A percentile compares a stretch with the other conserved stretches of the same genome.
Evolutionary conservation across 2,329 filamentous ascomycete species (phyloP).

Genomic region (Amylocarpus encephaloides): DNA sequence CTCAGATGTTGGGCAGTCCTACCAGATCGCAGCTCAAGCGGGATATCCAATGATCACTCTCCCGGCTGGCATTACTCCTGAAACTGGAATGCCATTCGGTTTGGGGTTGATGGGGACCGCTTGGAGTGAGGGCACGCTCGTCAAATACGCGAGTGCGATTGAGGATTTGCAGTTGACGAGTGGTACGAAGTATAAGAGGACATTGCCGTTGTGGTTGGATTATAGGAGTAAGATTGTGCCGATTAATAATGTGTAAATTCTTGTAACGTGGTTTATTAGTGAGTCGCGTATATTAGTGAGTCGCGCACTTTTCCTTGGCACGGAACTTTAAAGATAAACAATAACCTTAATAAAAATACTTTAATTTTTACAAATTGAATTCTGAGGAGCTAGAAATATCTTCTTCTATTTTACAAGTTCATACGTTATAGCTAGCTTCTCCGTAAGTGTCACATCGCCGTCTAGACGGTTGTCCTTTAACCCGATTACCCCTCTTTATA

Average conservation of each 20-base stretch:
- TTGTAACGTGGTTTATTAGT: no score
- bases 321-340: no score
- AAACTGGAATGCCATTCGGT: slow-evolving; percentile 55
- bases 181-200: slow-evolving; percentile 41
- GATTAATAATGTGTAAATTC: slow-evolving; percentile 23
- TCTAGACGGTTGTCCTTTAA: no score
- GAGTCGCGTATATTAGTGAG: no score
- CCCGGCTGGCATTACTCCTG: slow-evolving; percentile 50
- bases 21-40: slow-evolving; percentile 67
- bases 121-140: slow-evolving; percentile 50
- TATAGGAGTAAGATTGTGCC: slow-evolving; percentile 44
- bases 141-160: slow-evolving; percentile 58
- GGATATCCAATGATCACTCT: slow-evolving; percentile 69
- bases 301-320: no score
- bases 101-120: slow-evolving; percentile 55
- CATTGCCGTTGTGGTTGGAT: slow-evolving; percentile 45
- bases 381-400: no score
- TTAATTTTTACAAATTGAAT: no score
- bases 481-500: no score
- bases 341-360: no score
- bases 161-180: slow-evolving; percentile 48
- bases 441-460: no score
- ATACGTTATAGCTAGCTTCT: no score
- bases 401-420: no score
- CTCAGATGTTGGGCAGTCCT: slow-evolving; percentile 59